These are phyloP conservation scores for Pecoramyces ruminantium DNA, from an alignment of 192 early-diverging fungal genomes.

Conservation along the genomic window DNA sequence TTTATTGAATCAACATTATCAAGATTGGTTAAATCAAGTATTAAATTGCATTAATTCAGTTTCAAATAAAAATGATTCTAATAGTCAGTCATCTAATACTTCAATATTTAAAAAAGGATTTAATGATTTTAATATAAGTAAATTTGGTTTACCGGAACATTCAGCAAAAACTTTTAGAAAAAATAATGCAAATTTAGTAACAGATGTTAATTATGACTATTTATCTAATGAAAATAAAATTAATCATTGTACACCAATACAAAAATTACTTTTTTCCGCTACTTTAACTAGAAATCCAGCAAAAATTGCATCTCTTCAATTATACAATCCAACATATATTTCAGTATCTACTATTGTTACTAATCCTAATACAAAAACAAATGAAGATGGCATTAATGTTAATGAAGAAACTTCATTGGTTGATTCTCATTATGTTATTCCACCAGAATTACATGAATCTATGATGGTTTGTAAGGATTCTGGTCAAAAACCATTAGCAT, in stretches of 20 bases:
- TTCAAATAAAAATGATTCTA: background rate
- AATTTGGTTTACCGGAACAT: background rate
- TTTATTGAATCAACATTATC: slow-evolving; percentile 74
- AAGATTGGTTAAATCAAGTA: slow-evolving; percentile 75
- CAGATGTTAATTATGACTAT: background rate
- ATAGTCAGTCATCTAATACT: background rate
- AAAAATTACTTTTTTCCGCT: slow-evolving; percentile 91
- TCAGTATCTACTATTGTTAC: slow-evolving; percentile 22
- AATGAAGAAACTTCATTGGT: slow-evolving; percentile 13
- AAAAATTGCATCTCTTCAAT: slow-evolving; percentile 69
- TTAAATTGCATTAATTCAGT: slow-evolving; percentile 7
- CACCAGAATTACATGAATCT: slow-evolving; percentile 49
- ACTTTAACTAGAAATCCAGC: slow-evolving; percentile 86
- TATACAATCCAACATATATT: slow-evolving; percentile 71
- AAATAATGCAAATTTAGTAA: background rate
- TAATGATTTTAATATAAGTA: background rate
- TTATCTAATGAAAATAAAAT: slow-evolving; percentile 8
- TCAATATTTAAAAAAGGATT: background rate
- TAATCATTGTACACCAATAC: slow-evolving; percentile 24
- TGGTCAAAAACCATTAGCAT: slow-evolving; percentile 63
- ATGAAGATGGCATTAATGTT: slow-evolving; percentile 9
- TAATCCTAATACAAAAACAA: slow-evolving; percentile 11
- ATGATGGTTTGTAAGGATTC: slow-evolving; percentile 42
- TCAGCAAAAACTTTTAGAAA: background rate
- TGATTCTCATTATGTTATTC: slow-evolving; percentile 7